These are phyloP conservation scores for Macroventuria anomochaeta DNA, from an alignment of 2,329 filamentous ascomycete genomes.

Conservation along the genomic window DNA sequence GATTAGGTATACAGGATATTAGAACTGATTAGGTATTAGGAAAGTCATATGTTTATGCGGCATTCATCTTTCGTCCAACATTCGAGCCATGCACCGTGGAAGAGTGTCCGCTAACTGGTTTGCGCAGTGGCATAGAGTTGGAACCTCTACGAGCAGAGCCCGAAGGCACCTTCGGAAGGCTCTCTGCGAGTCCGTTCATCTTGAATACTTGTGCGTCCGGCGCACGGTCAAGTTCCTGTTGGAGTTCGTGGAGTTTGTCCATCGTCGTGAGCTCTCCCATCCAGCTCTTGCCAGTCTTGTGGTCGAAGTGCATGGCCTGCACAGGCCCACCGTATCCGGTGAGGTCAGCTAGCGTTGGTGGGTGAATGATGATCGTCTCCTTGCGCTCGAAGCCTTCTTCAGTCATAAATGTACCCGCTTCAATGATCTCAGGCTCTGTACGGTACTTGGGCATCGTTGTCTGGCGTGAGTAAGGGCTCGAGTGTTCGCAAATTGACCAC, in stretches of 20 bases:
- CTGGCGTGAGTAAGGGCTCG: conserved; percentile 15
- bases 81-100: neutral
- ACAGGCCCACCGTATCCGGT: conserved; percentile 35
- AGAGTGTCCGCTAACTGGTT: conserved; percentile 17
- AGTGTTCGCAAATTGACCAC: conserved; percentile 39
- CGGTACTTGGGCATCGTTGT: conserved; percentile 19
- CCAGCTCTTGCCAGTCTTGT: conserved; percentile 37
- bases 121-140: conserved; percentile 18
- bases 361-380: conserved; percentile 56
- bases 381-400: conserved; percentile 52
- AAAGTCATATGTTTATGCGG: neutral
- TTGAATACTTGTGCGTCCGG: conserved; percentile 12
- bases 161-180: conserved; percentile 17
- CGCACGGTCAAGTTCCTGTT: conserved; percentile 11
- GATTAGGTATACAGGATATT: neutral
- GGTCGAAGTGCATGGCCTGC: conserved; percentile 39
- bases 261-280: conserved; percentile 32
- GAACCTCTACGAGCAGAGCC: conserved; percentile 2
- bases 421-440: conserved; percentile 48
- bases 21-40: neutral
- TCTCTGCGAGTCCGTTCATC: conserved; percentile 20
- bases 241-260: conserved; percentile 23
- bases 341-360: conserved; percentile 50
- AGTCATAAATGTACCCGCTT: conserved; percentile 49
- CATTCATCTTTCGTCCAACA: neutral